Conservation (phyloP, 2,329 filamentous ascomycete species). For the Colletotrichum aenigma region DNA sequence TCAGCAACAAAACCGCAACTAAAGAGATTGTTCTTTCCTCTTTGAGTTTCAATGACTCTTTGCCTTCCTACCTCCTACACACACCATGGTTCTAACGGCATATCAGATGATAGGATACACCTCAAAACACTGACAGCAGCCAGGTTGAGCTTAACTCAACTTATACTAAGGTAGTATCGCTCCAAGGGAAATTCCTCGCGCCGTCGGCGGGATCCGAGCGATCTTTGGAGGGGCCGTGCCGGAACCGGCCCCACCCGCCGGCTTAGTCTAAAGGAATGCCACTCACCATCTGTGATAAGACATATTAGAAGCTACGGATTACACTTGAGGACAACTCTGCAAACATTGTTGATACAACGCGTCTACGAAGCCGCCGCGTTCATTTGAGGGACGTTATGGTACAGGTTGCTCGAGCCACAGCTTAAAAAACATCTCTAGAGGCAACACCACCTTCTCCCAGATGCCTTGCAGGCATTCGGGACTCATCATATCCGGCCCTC, state of each 20-base stretch:
- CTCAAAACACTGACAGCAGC: neutral
- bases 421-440: too few species aligned
- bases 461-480: too few species aligned
- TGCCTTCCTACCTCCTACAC: neutral
- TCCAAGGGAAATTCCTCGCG: neutral
- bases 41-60: neutral
- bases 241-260: neutral
- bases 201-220: neutral
- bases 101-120: neutral
- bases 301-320: too few species aligned
- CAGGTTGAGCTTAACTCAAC: neutral
- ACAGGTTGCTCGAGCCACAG: too few species aligned
- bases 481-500: too few species aligned
- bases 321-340: too few species aligned
- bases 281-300: too few species aligned
- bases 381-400: too few species aligned
- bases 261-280: neutral
- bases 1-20: neutral
- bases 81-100: fast-evolving
- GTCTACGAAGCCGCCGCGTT: too few species aligned
- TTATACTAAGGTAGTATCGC: neutral
- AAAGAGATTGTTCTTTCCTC: neutral
- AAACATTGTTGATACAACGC: too few species aligned
- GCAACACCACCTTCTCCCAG: too few species aligned
- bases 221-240: slow-evolving; percentile 3